Evolutionary conservation across 371 early-diverging fungal genomes (phyloP), one percentile per base, ranked within the genome.

Genomic region (Mycotypha africana): DNA sequence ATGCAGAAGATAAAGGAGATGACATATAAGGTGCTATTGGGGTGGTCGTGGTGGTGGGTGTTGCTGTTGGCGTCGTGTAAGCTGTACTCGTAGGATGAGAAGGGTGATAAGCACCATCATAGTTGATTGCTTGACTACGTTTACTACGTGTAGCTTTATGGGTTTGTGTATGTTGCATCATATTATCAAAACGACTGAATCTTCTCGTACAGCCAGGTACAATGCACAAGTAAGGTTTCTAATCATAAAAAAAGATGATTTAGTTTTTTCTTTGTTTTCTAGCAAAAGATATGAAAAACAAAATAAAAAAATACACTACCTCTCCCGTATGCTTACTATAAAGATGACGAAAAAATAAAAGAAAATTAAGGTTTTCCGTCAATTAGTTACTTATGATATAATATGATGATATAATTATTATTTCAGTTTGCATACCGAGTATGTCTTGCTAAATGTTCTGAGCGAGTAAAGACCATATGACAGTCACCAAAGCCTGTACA

Each of bases 241-340:
- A 36, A 16, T 28, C 6, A 26, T n/a, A n/a, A n/a, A n/a, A n/a
- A n/a, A n/a, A n/a, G n/a, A n/a, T n/a, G n/a, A n/a, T n/a, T n/a
- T n/a, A n/a, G n/a, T n/a, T 0, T 31, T 24, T 31, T 6, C 30
- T 3, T 7, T 17, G 6, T 19, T 42, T 17, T 21, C 14, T 43
- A 15, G 16, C 15, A 12, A 11, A 22, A 24, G 15, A n/a, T n/a
- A n/a, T n/a, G n/a, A n/a, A n/a, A n/a, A n/a, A n/a, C n/a, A n/a
- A n/a, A n/a, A n/a, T n/a, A n/a, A n/a, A n/a, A n/a, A n/a, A n/a
- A n/a, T 7, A 31, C 2, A 33, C 44, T 61, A 71, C 73, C 59
- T 81, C 81, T 38, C 81, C 81, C 23, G 81, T 81, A 42, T 81
- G 81, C 32, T 81, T 81, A 53, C 34, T 33, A 33, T 33, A 33